Evolutionary conservation across 805 yeast genomes (phyloP), one percentile per base, ranked within the genome.

Genomic region (Suhomyces xylopsoci): DNA sequence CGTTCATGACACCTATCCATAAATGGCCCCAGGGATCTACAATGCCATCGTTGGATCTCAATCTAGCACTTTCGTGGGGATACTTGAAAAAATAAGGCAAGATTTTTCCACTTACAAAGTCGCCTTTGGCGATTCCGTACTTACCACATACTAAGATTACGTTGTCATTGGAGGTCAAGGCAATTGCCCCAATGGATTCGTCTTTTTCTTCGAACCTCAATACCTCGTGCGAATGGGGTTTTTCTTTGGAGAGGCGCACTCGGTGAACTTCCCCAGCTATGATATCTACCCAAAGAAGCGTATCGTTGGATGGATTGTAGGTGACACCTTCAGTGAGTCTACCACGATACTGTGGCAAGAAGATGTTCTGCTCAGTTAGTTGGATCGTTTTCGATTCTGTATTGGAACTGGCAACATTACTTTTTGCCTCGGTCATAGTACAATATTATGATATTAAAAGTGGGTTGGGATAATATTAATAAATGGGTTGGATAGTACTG

Each of bases 1-100:
- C 83, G 20, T 77, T 76, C 96, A 91, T 91, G 19, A 92, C 76
- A 1, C 97, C 97, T 48, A 88, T 82, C 81, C 88, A 86, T 48
- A 90, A 79, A 55, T 85, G 78, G 0, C 97, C 96, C 62, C 81
- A 72, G 3, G 88, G 86, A 54, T 89, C 91, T 41, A 90, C 80
- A 45, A 82, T 80, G 0, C 97, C 97, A 64, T 91, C 97, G 62
- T 91, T 91, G 42, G 94, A 86, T 20, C 79, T 60, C 49, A 71
- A 60, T 38, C 70, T 57, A 5, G 45, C 30, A 14, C 57, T 53
- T 32, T 58, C 57, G 47, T 66, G 62, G 10, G 76, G 70, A 52
- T 74, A 71, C 44, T 71, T 70, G 48, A 79, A 60, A 25, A 82
- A 70, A 53, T 68, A 85, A 9, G 42, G 30, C 25, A 69, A 64